Base-by-base conservation (phyloP, 208 protist genomes). In the Histomonas meleagridis region DNA sequence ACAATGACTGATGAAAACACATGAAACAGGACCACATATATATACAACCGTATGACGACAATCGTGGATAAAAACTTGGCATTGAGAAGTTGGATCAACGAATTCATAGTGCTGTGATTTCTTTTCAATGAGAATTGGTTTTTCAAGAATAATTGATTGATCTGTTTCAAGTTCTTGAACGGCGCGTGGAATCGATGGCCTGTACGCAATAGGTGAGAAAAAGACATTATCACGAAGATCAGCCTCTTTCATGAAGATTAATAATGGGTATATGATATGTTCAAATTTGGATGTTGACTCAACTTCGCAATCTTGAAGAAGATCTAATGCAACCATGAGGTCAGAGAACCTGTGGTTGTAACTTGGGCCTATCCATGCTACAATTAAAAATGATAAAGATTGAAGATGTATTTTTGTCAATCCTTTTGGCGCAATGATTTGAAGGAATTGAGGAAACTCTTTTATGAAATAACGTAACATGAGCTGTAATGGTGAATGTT, bases 381-480 rank as follows among this genome's bases (percentile, higher is more conserved):
- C 5, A n/a, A 86, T 28, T 2, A 86, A 26, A 26, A 86, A 55
- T 16, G 76, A 86, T 32, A 86, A 35, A 16, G 76, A 43, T 12
- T 86, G 46, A n/a, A 86, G n/a, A 32, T 86, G 40, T 7, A 18
- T 14, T 5, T 18, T 3, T 57, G 76, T 86, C 9, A 86, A 16
- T 26, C 76, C 76, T 38, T 86, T 40, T 3, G 76, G 76, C 26
- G 40, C 23, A n/a, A 46, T 26, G 46, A 86, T 86, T 32, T 55
- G 51, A 32, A 86, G 38, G 76, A 86, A 86, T 86, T 86, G 46
- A n/a, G 46, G 76, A 55, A 86, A 46, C 38, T 86, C 55, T 32
- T 43, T 86, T 16, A 40, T 55, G 46, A 86, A 86, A 28, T 55
- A 86, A 18, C 46, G 40, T 21, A 86, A 14, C 76, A 86, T 86